A percentile compares a stretch with the other conserved stretches of the same genome.
Conservation (phyloP, 768 basidiomycete species). For the Galerina sulciceps region DNA sequence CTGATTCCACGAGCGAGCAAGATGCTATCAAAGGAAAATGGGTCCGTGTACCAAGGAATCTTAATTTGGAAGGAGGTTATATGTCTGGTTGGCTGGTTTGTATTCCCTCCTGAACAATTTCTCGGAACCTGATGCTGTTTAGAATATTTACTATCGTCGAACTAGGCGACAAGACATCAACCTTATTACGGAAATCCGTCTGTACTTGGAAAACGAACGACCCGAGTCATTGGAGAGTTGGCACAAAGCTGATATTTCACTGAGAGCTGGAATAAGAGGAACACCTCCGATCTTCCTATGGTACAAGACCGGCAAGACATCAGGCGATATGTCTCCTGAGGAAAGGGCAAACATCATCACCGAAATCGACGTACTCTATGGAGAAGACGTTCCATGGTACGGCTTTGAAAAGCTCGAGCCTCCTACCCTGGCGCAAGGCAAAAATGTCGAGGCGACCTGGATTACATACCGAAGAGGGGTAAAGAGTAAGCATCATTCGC, state of each 20-base stretch:
- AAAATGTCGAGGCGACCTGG: slow-evolving; percentile 56
- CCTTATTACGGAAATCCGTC: slow-evolving; percentile 72
- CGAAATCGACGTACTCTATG: slow-evolving; percentile 90
- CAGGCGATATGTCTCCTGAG: slow-evolving; percentile 59
- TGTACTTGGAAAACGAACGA: slow-evolving; percentile 61
- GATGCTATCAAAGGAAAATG: slow-evolving; percentile 85
- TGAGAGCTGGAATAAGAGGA: slow-evolving; percentile 64
- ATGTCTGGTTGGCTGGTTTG: slow-evolving; percentile 60
- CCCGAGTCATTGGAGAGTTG: slow-evolving; percentile 58
- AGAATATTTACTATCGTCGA: slow-evolving; percentile 82
- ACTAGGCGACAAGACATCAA: slow-evolving; percentile 83
- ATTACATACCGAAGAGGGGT: slow-evolving; percentile 74
- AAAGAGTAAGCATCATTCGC: slow-evolving; percentile 53
- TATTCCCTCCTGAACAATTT: neutral
- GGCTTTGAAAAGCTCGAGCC: slow-evolving; percentile 80
- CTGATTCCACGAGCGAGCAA: slow-evolving; percentile 67
- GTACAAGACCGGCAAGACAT: slow-evolving; percentile 75
- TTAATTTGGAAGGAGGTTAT: slow-evolving; percentile 68
- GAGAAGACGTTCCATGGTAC: slow-evolving; percentile 83
- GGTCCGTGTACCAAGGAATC: slow-evolving; percentile 84
- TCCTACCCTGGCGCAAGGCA: slow-evolving; percentile 51
- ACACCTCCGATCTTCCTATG: slow-evolving; percentile 70
- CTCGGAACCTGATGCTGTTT: neutral
- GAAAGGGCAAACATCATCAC: slow-evolving; percentile 75
- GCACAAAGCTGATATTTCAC: slow-evolving; percentile 64